Percentiles rank a stretch among this genome's conserved stretches.
Conservation (phyloP, 768 basidiomycete genomes). For the Lenzites betulinus region DNA sequence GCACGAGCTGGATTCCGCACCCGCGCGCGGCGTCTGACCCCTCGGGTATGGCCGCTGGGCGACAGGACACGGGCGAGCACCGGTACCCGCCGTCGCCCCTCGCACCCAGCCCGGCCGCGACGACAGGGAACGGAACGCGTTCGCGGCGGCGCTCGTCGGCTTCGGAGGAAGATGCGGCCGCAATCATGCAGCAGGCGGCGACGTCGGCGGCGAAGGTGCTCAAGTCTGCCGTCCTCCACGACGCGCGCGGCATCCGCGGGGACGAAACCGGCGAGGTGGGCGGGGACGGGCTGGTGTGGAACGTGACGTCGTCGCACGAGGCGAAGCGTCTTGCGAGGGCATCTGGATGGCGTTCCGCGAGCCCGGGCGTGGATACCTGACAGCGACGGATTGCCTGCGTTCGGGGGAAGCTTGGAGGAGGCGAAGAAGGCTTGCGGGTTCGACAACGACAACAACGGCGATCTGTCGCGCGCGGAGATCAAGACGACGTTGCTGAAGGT, state of each 20-base stretch:
- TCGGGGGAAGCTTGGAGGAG: constrained; percentile 46
- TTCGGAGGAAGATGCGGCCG: constrained; percentile 41
- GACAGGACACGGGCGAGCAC: constrained; percentile 28
- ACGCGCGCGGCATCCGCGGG: no score
- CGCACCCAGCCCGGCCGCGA: constrained; percentile 12
- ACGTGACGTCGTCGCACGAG: no score
- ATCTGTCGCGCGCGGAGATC: constrained; percentile 69
- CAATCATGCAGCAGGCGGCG: no score
- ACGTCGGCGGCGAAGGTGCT: constrained; percentile 53
- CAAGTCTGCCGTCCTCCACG: no score
- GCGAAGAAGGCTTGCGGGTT: constrained; percentile 71
- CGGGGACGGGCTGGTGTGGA: no score
- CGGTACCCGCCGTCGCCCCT: constrained; percentile 44
- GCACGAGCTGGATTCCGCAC: constrained; percentile 12
- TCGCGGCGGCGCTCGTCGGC: constrained; percentile 2
- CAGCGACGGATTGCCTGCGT: constrained; percentile 70
- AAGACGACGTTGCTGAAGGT: no score
- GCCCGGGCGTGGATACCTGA: constrained; percentile 59
- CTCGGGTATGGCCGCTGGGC: neutral
- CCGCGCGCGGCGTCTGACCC: constrained; percentile 20
- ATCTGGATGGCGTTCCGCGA: no score
- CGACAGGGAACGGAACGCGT: neutral
- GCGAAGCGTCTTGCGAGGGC: no score
- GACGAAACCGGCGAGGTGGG: no score
- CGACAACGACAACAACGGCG: constrained; percentile 74